Base-by-base conservation (phyloP, 2,329 filamentous ascomycete genomes). In the Hypoxylon sp. region DNA sequence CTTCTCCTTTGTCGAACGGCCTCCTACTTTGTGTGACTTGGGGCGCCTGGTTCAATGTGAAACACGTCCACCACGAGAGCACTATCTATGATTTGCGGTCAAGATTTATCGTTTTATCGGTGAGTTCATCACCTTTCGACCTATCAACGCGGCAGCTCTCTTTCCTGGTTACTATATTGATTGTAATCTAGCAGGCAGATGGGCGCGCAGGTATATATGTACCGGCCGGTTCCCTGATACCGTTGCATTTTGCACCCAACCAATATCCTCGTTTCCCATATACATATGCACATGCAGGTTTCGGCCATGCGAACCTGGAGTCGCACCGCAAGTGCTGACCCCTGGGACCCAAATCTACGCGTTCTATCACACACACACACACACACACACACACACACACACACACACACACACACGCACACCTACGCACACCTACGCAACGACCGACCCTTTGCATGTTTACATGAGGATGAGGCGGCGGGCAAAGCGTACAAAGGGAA, bases 281-380 rank as follows among this genome's bases (percentile, higher is more conserved):
- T 13, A 13, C 19, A 6, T 39, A 41, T 60, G 59, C 49, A 41
- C 30, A 64, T 66, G 60, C 46, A 20, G 34, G 64, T 64, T 58
- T 66, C 64, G 64, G 64, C 43, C 41, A 22, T 56, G 52, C 48
- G n/a, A 22, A 11, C 3, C 13, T 34, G 32, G 32, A 15, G 11
- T 34, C 2, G 11, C 32, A 15, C 22, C 10, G n/a, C n/a, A 19
- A 41, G 28, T 19, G 28, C 28, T 34, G 5, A 34, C 5, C 46
- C 24, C 19, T n/a, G n/a, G n/a, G 22, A 15, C 13, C 24, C 24
- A n/a, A n/a, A n/a, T n/a, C n/a, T n/a, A n/a, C n/a, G n/a, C n/a
- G n/a, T n/a, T n/a, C n/a, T n/a, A n/a, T n/a, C n/a, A 26, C 7
- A 26, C 24, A 4, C 2, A 6, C 19, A 24, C 10, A 48, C 26